Evolutionary conservation across 495 filamentous ascomycete species (phyloP).

Genomic region (Astrothelium macrocarpum): DNA sequence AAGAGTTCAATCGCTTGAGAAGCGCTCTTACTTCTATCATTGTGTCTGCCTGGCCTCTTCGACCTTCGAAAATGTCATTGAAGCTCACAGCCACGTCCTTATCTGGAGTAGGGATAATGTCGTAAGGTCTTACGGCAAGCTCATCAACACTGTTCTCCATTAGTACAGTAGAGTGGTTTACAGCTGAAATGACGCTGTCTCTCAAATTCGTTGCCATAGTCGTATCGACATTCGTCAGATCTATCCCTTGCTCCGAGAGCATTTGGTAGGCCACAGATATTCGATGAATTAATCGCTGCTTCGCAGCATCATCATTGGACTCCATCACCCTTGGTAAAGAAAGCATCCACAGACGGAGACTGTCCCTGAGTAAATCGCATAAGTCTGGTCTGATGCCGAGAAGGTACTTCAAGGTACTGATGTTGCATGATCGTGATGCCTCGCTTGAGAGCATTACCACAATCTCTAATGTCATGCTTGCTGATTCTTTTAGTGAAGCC

Average conservation of each 20-base stretch:
- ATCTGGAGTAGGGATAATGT: neutral
- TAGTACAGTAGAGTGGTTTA: constrained; percentile 18
- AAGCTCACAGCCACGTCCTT: constrained; percentile 14
- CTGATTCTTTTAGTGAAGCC: constrained; percentile 59
- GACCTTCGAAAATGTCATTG: constrained; percentile 17
- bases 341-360: constrained; percentile 70
- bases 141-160: constrained; percentile 16
- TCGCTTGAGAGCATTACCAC: constrained; percentile 58
- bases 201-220: constrained; percentile 54
- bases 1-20: constrained; percentile 17
- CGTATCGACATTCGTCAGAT: constrained; percentile 59
- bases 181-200: constrained; percentile 42
- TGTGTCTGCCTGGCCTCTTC: constrained; percentile 25
- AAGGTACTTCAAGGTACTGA: constrained; percentile 45
- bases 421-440: constrained; percentile 33
- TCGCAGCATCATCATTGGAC: constrained; percentile 67
- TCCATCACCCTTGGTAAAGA: constrained; percentile 77
- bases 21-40: constrained; percentile 22
- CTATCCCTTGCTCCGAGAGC: constrained; percentile 53
- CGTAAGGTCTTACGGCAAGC: constrained; percentile 26
- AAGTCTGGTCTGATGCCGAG: constrained; percentile 54
- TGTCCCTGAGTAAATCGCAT: constrained; percentile 57
- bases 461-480: constrained; percentile 66
- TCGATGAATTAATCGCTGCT: constrained; percentile 59
- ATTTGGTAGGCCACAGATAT: constrained; percentile 65